Conservation (phyloP, 257 asterid species). For the Henckelia pumila region DNA sequence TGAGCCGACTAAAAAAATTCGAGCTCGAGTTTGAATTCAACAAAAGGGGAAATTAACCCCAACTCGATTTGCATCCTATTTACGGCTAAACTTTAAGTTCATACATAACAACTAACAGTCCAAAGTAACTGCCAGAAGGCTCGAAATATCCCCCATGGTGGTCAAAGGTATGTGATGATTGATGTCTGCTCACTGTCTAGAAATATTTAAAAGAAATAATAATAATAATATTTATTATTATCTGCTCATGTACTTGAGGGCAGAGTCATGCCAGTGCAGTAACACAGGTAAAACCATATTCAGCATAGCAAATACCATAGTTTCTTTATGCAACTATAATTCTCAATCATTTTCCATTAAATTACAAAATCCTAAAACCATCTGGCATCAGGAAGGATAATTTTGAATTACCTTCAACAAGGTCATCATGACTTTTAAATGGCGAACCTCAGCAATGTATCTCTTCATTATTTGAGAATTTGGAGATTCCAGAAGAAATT, state of each 20-base stretch:
- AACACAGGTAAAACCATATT: background rate
- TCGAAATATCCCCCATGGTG: background rate
- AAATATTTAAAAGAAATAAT: too few relatives aligned
- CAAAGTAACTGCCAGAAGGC: background rate
- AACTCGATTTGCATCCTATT: background rate
- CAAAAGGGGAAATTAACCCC: background rate
- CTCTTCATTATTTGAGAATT: constrained; percentile 87
- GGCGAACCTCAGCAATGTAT: constrained; percentile 77
- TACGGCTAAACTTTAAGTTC: background rate
- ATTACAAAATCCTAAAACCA: constrained; percentile 13
- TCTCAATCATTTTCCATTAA: constrained; percentile 11
- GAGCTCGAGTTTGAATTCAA: background rate
- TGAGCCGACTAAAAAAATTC: background rate
- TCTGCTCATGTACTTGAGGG: constrained; percentile 1
- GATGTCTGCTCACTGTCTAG: background rate
- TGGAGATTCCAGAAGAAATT: constrained; percentile 88
- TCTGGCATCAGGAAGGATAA: constrained; percentile 25
- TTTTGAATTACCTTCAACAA: constrained; percentile 61
- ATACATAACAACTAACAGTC: background rate
- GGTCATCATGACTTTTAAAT: constrained; percentile 93
- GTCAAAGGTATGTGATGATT: background rate
- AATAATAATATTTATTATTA: too few relatives aligned
- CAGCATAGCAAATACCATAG: constrained; percentile 1
- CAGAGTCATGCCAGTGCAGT: constrained; percentile 11
- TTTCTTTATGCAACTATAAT: constrained; percentile 9